These are phyloP conservation scores for Phylloporus scabripes DNA, from an alignment of 768 basidiomycete species.

Conservation along the genomic window DNA sequence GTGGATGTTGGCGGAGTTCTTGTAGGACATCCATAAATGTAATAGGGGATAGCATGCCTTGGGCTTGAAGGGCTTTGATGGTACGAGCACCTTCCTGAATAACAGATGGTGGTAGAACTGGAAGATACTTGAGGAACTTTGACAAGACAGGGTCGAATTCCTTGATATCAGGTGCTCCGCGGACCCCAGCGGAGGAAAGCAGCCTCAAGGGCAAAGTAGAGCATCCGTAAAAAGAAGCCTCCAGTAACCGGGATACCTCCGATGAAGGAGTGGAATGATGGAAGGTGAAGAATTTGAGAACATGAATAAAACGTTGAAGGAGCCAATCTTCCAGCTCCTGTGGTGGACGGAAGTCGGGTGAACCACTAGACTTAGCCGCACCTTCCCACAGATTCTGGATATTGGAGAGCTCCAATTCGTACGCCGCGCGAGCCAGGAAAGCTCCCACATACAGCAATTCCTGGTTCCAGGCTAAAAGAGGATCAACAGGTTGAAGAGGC, in stretches of 20 bases:
- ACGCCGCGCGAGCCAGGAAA: constrained; percentile 73
- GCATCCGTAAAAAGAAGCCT: constrained; percentile 75
- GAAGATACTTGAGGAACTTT: constrained; percentile 71
- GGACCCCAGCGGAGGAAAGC: constrained; percentile 70
- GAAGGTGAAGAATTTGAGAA: constrained; percentile 87
- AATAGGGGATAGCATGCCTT: constrained; percentile 66
- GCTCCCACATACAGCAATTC: constrained; percentile 85
- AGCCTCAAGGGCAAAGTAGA: constrained; percentile 54
- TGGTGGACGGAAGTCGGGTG: constrained; percentile 28
- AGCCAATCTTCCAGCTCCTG: constrained; percentile 47
- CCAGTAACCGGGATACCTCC: constrained; percentile 66
- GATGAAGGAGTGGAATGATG: constrained; percentile 80
- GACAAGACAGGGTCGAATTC: constrained; percentile 66
- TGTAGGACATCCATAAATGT: constrained; percentile 77
- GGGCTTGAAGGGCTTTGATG: constrained; percentile 53
- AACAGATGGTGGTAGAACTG: constrained; percentile 63
- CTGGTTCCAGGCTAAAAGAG: constrained; percentile 71
- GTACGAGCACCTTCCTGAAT: constrained; percentile 52
- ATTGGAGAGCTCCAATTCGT: constrained; percentile 71
- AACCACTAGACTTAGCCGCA: constrained; percentile 32
- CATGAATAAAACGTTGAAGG: constrained; percentile 61
- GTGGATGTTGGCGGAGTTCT: constrained; percentile 66
- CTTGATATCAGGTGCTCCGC: constrained; percentile 60
- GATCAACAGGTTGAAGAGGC: neutral
- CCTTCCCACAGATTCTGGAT: constrained; percentile 59